Base-by-base conservation (phyloP, 371 early-diverging fungal genomes). In the Gilbertella persicaria region DNA sequence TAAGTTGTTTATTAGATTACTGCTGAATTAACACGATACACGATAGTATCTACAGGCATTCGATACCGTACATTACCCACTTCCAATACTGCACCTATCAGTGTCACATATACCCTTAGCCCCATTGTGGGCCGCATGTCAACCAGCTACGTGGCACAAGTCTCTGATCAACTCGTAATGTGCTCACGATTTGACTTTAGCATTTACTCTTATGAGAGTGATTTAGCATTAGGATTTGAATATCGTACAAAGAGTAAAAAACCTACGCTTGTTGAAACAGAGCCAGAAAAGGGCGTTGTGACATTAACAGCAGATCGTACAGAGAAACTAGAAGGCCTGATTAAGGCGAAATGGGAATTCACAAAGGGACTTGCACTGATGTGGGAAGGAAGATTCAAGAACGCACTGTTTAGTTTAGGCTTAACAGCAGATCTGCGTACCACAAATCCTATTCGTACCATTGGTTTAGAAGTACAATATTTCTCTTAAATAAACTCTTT, bases 61-160 rank as follows among this genome's bases (percentile, higher is more conserved):
- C 75, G 90, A 24, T 87, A 90, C 58, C 84, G 83, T 42, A 79
- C 87, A 36, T 69, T 73, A n/a, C 79, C 81, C n/a, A 73, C 78
- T 17, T 64, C 84, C 25, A 60, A 69, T 5, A 42, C 71, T 8
- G 67, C 57, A 36, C 78, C 80, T 6, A 73, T 90, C 17, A 85
- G 83, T 47, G 64, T 89, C 21, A 92, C 93, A 0, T 85, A 91
- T 58, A 83, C 90, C 4, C 59, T 88, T 24, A 94, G 93, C 50
- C 95, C 95, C 9, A 85, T 95, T 64, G 93, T 94, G 75, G 94
- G 93, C 24, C 92, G 93, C 51, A 69, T 91, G 69, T 84, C 89
- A 9, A 72, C 87, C 14, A 84, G 89, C 5, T 94, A 92, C 77
- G 87, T 91, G 1, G 85, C 90, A 16, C 85, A 89, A 55, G 80